Evolutionary conservation across 2,329 filamentous ascomycete genomes (phyloP).

Genomic region (Fusarium pseudograminearum): DNA sequence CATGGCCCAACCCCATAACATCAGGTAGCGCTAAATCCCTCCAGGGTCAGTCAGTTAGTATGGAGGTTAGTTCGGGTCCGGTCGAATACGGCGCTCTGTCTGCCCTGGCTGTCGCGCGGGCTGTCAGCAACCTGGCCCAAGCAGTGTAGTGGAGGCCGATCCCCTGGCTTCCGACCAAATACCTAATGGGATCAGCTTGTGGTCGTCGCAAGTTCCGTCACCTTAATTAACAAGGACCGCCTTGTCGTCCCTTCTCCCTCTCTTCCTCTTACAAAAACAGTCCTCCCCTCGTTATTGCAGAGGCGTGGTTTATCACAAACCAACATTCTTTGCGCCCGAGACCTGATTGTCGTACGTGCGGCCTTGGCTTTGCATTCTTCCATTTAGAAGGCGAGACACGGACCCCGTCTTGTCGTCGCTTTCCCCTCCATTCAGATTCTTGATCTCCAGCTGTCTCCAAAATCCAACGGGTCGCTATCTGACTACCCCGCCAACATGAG

Average conservation of each 20-base stretch:
- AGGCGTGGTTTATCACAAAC: slow-evolving; percentile 18
- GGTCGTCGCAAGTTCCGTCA: slow-evolving; percentile 32
- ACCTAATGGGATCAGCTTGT: slow-evolving; percentile 11
- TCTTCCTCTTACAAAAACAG: slow-evolving; percentile 26
- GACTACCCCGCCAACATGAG: slow-evolving; percentile 51
- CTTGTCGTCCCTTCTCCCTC: slow-evolving; percentile 21
- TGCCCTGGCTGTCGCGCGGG: slow-evolving; percentile 4
- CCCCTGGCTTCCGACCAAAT: background rate
- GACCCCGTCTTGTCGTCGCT: slow-evolving; percentile 9
- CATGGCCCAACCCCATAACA: slow-evolving; percentile 1
- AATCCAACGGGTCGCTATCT: slow-evolving; percentile 22
- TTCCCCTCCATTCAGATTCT: slow-evolving; percentile 16
- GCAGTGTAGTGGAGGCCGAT: slow-evolving; percentile 11
- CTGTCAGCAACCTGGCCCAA: slow-evolving; percentile 12
- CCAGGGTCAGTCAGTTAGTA: background rate
- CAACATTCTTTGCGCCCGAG: slow-evolving; percentile 18
- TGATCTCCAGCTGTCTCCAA: slow-evolving; percentile 10
- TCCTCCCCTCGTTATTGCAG: slow-evolving; percentile 16
- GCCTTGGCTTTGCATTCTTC: background rate
- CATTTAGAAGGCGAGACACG: slow-evolving; percentile 1
- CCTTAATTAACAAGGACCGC: slow-evolving; percentile 39
- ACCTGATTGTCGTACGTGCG: slow-evolving; percentile 20
- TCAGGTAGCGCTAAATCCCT: slow-evolving; percentile 22
- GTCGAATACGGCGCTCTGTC: slow-evolving; percentile 18
- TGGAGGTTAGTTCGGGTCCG: background rate